Percentiles rank a stretch among this genome's conserved stretches.
Conservation (phyloP, 2,329 filamentous ascomycete genomes). For the Claviceps paspali region DNA sequence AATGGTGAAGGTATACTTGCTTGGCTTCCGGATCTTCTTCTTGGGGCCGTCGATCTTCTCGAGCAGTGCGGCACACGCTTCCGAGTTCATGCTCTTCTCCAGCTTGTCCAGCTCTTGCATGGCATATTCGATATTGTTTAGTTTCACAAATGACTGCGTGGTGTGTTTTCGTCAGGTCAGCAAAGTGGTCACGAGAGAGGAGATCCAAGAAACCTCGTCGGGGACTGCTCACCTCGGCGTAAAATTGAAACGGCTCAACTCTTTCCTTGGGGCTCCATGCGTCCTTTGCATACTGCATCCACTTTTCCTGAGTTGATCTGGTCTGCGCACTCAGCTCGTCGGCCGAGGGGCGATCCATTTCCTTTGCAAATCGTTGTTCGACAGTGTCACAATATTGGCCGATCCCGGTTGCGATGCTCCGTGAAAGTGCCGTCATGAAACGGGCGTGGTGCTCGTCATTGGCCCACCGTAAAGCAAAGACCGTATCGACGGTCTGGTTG, state of each 20-base stretch:
- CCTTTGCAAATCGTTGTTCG: conserved; percentile 68
- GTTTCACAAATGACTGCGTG: conserved; percentile 79
- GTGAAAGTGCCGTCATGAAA: conserved; percentile 90
- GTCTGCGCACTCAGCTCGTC: conserved; percentile 67
- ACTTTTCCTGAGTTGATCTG: conserved; percentile 79
- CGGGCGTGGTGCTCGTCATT: conserved; percentile 87
- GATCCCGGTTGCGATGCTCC: conserved; percentile 68
- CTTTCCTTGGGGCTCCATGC: conserved; percentile 86
- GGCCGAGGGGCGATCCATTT: conserved; percentile 85
- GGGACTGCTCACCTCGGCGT: conserved; percentile 57
- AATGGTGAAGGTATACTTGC: conserved; percentile 94
- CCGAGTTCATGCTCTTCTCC: conserved; percentile 79
- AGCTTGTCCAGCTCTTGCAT: conserved; percentile 84
- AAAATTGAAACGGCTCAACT: conserved; percentile 93
- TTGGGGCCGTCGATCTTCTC: conserved; percentile 57
- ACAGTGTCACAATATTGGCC: conserved; percentile 83
- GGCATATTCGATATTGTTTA: conserved; percentile 95
- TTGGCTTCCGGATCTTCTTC: conserved; percentile 48
- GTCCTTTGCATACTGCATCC: conserved; percentile 86
- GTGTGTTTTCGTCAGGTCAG: conserved; percentile 14
- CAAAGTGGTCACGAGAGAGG: not conserved
- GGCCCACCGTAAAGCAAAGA: conserved; percentile 78
- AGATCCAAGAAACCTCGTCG: too few relatives aligned
- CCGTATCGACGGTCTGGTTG: conserved; percentile 78
- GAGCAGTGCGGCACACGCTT: conserved; percentile 73